Evolutionary conservation across 2,329 filamentous ascomycete genomes (phyloP).

Genomic region (Aureobasidium leucospermi): DNA sequence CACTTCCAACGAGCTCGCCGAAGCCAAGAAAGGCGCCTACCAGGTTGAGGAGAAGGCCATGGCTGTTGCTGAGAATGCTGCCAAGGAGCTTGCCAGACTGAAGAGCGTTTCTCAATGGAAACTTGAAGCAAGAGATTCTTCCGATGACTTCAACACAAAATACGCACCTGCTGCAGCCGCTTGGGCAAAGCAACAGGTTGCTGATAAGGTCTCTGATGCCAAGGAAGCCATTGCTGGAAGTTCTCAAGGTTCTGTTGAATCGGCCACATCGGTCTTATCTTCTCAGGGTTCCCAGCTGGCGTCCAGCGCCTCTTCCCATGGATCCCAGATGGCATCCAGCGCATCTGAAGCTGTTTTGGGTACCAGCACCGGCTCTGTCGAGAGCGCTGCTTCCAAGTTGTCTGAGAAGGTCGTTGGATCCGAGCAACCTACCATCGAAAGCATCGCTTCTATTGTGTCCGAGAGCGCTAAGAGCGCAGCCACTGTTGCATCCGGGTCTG

Average conservation of each 20-base stretch:
- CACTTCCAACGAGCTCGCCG: conserved; percentile 61
- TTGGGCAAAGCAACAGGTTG: conserved; percentile 36
- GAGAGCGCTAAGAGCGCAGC: conserved; percentile 16
- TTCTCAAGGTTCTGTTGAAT: conserved; percentile 30
- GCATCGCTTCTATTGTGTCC: conserved; percentile 18
- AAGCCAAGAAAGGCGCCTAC: conserved; percentile 60
- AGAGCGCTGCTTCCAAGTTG: conserved; percentile 46
- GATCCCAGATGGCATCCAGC: conserved; percentile 20
- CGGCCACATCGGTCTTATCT: conserved; percentile 26
- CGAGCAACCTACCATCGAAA: conserved; percentile 10
- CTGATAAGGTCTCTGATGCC: conserved; percentile 23
- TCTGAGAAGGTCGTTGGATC: conserved; percentile 38
- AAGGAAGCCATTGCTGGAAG: conserved; percentile 30
- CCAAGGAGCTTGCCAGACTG: conserved; percentile 69
- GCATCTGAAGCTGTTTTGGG: conserved; percentile 30
- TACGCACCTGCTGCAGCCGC: conserved; percentile 51
- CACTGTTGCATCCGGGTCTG: not conserved
- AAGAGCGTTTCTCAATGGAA: conserved; percentile 85
- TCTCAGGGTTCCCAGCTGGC: conserved; percentile 28
- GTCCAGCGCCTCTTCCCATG: conserved; percentile 23
- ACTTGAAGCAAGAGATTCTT: conserved; percentile 63
- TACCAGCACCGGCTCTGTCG: conserved; percentile 36
- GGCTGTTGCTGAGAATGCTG: conserved; percentile 68
- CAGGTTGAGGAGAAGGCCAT: conserved; percentile 74
- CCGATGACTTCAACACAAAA: conserved; percentile 70